Evolutionary conservation across 164 flowering plant genomes (phyloP).

Genomic region (Piper longum): DNA sequence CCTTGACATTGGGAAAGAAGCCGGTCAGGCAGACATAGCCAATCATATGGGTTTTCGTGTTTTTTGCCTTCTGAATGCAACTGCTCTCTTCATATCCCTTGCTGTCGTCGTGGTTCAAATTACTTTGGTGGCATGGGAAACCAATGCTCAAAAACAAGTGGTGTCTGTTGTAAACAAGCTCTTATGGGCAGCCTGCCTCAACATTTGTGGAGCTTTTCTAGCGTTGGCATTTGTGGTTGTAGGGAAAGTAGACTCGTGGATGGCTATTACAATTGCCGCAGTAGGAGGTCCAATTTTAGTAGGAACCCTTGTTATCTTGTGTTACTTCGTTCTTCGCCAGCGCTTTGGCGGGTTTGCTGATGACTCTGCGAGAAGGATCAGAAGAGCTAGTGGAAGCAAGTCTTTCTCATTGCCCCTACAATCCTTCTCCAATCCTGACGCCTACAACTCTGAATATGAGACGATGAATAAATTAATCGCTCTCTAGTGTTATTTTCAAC

Average conservation of each 20-base stretch:
- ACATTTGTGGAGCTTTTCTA: conserved; percentile 79
- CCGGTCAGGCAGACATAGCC: conserved; percentile 54
- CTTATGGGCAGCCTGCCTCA: conserved; percentile 88
- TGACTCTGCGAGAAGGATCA: conserved; percentile 72
- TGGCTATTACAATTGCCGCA: conserved; percentile 58
- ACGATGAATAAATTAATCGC: conserved; percentile 43
- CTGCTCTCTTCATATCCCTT: conserved; percentile 76
- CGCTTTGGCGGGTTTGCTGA: conserved; percentile 28
- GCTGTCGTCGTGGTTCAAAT: conserved; percentile 95
- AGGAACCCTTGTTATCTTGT: conserved; percentile 72
- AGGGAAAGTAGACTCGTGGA: conserved; percentile 56
- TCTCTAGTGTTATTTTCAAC: conserved; percentile 21
- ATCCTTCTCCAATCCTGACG: conserved; percentile 62
- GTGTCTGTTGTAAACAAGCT: conserved; percentile 90
- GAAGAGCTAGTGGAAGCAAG: conserved; percentile 70
- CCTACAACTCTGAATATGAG: conserved; percentile 59
- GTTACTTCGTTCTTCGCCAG: conserved; percentile 75
- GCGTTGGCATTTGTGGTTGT: conserved; percentile 74
- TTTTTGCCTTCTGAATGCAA: conserved; percentile 67
- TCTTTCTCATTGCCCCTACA: conserved; percentile 78
- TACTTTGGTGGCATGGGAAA: conserved; percentile 92
- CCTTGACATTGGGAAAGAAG: conserved; percentile 21
- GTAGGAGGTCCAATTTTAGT: conserved; percentile 58
- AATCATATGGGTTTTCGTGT: conserved; percentile 40
- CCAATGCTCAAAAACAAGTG: conserved; percentile 69